These are phyloP conservation scores for Inga laurina DNA, from an alignment of 306 rosid genomes.

Conservation along the genomic window DNA sequence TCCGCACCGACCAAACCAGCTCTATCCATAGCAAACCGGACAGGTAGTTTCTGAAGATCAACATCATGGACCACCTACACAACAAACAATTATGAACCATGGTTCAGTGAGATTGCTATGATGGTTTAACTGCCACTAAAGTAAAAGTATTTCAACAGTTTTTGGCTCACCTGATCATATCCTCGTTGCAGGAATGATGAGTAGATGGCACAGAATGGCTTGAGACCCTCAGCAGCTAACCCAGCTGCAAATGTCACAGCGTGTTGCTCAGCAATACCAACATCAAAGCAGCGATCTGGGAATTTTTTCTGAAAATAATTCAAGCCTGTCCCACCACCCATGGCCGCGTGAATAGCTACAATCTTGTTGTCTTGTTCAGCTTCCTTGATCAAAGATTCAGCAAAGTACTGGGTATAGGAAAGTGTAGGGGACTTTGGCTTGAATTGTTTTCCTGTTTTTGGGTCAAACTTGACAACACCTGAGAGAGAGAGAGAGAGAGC, in stretches of 20 bases:
- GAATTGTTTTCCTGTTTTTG: slow-evolving; percentile 66
- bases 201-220: slow-evolving; percentile 82
- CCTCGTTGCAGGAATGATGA: slow-evolving; percentile 84
- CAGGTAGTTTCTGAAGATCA: slow-evolving; percentile 63
- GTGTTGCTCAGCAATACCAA: slow-evolving; percentile 85
- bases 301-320: slow-evolving; percentile 74
- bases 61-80: slow-evolving; percentile 77
- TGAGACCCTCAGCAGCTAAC: slow-evolving; percentile 75
- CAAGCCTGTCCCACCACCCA: slow-evolving; percentile 83
- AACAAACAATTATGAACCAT: neutral
- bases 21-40: slow-evolving; percentile 44
- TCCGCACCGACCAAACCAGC: slow-evolving; percentile 55
- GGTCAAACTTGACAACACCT: slow-evolving; percentile 78
- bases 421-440: slow-evolving; percentile 60
- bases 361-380: slow-evolving; percentile 71
- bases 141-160: neutral
- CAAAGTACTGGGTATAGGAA: slow-evolving; percentile 67
- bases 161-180: slow-evolving; percentile 64
- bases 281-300: slow-evolving; percentile 75
- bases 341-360: slow-evolving; percentile 82
- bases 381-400: slow-evolving; percentile 74
- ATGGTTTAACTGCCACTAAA: neutral
- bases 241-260: slow-evolving; percentile 84
- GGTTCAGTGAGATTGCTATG: neutral
- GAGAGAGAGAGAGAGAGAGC: neutral